Evolutionary conservation across 1,139 yeast genomes (phyloP).

Genomic region (Hyphopichia fennica): DNA sequence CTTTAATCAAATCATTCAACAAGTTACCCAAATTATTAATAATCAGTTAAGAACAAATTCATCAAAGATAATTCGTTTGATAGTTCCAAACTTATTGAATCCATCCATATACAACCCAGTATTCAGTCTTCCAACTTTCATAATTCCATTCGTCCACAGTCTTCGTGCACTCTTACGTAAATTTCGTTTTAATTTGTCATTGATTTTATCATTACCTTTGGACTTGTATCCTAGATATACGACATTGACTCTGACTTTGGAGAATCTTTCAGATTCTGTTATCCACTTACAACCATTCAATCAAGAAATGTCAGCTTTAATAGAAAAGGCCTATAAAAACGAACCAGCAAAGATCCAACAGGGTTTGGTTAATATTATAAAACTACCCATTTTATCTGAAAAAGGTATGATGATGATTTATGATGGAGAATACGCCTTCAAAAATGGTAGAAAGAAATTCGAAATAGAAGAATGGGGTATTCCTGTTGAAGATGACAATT

Average conservation of each 20-base stretch:
- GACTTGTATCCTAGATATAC: constrained; percentile 64
- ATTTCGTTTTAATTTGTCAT: constrained; percentile 45
- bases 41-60: constrained; percentile 30
- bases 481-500: constrained; percentile 80
- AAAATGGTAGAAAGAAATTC: constrained; percentile 77
- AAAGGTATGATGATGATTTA: constrained; percentile 78
- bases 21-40: constrained; percentile 42
- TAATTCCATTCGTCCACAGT: constrained; percentile 63
- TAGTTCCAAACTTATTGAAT: constrained; percentile 74
- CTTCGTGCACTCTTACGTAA: constrained; percentile 56
- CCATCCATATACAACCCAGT: constrained; percentile 72
- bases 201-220: constrained; percentile 57
- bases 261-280: constrained; percentile 65
- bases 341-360: constrained; percentile 81
- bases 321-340: constrained; percentile 66
- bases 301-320: constrained; percentile 64
- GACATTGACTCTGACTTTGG: constrained; percentile 53
- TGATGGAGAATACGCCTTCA: constrained; percentile 79
- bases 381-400: constrained; percentile 71
- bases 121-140: constrained; percentile 46
- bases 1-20: constrained; percentile 29
- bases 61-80: constrained; percentile 57
- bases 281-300: constrained; percentile 81
- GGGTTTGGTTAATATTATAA: constrained; percentile 76
- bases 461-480: constrained; percentile 93